phyloP scores from a whole-genome alignment of 148 eudicot genomes.

The Silene latifolia region DNA sequence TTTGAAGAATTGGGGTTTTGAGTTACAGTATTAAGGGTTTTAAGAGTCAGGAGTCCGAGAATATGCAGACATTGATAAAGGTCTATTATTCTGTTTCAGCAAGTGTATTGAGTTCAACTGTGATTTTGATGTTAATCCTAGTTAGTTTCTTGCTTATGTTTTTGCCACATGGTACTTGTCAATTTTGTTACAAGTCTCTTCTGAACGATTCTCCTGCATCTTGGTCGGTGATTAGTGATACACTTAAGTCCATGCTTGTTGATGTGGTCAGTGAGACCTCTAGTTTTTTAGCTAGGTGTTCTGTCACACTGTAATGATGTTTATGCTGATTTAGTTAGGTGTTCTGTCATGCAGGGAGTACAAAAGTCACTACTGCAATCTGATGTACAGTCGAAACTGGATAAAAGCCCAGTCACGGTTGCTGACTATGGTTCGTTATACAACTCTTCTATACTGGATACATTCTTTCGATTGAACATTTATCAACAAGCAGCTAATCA shows the following conservation, averaged over 20 bases:
- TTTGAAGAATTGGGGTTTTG: neutral
- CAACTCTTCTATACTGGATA: constrained; percentile 7
- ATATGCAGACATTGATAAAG: neutral
- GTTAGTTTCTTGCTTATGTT: neutral
- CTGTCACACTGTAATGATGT: neutral
- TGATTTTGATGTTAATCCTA: neutral
- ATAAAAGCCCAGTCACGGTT: constrained; percentile 90
- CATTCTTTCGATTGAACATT: neutral
- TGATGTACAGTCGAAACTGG: constrained; percentile 93
- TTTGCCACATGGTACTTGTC: neutral
- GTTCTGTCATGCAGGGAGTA: constrained; percentile 57
- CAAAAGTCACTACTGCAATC: constrained; percentile 84
- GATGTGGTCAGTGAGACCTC: constrained; percentile 2
- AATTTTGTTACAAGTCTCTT: neutral
- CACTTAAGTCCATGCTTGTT: neutral
- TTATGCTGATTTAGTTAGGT: neutral
- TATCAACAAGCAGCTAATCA: neutral
- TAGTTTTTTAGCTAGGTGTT: neutral
- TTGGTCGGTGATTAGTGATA: neutral
- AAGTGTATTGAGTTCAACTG: neutral
- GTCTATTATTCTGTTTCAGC: neutral
- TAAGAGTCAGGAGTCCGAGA: neutral
- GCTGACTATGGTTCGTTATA: constrained; percentile 84
- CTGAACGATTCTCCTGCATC: neutral
- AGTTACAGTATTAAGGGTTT: neutral